A percentile compares a stretch with the other conserved stretches of the same genome.
Conservation (phyloP, 2,329 filamentous ascomycete species). For the Colletotrichum spinosum region DNA sequence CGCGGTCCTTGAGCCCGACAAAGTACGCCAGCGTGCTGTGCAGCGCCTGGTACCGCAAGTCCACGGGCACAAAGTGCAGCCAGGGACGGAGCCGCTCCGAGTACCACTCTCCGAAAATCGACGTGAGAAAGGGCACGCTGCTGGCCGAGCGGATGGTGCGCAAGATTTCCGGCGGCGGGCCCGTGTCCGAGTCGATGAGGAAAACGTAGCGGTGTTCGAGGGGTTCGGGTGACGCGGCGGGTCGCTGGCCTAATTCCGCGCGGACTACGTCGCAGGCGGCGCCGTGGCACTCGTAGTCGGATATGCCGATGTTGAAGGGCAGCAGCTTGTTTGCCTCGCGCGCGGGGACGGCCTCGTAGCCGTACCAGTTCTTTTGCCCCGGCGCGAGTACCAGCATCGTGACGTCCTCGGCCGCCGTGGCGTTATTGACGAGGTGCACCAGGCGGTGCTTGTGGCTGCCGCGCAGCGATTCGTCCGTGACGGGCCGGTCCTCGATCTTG, state of each 20-base stretch:
- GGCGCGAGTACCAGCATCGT: slow-evolving; percentile 67
- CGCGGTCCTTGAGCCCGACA: slow-evolving; percentile 63
- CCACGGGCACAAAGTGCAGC: slow-evolving; percentile 84
- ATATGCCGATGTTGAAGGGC: slow-evolving; percentile 69
- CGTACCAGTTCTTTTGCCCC: slow-evolving; percentile 52
- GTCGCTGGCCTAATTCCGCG: slow-evolving; percentile 61
- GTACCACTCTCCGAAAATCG: slow-evolving; percentile 84
- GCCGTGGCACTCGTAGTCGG: slow-evolving; percentile 67
- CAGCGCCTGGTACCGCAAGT: slow-evolving; percentile 77
- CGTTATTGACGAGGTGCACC: slow-evolving; percentile 74
- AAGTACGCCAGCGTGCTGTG: slow-evolving; percentile 84
- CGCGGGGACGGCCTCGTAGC: slow-evolving; percentile 66
- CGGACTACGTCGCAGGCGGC: slow-evolving; percentile 62
- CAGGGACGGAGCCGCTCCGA: slow-evolving; percentile 79
- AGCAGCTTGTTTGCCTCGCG: slow-evolving; percentile 65
- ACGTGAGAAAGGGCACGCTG: slow-evolving; percentile 76
- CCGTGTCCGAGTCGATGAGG: slow-evolving; percentile 77
- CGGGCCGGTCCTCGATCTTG: slow-evolving; percentile 68
- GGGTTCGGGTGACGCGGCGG: slow-evolving; percentile 58
- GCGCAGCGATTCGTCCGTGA: slow-evolving; percentile 67
- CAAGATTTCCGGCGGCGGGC: slow-evolving; percentile 70
- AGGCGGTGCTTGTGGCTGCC: slow-evolving; percentile 78
- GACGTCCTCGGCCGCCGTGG: slow-evolving; percentile 59
- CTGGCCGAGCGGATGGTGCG: slow-evolving; percentile 71
- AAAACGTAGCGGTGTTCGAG: slow-evolving; percentile 78